Conservation (phyloP, 2,329 filamentous ascomycete genomes). For the Erysiphe neolycopersici region DNA sequence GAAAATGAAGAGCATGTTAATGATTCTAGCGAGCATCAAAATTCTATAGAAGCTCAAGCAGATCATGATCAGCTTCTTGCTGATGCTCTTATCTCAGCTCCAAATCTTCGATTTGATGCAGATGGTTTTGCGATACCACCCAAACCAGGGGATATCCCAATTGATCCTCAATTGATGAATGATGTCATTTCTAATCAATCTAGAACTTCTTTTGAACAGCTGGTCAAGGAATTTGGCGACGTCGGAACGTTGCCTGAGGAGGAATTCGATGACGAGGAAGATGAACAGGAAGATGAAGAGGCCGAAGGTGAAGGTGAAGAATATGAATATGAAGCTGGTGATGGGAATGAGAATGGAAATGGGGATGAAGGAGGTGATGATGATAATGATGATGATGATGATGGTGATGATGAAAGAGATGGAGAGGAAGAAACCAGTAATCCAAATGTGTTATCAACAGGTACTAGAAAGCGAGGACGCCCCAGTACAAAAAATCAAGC, state of each 20-base stretch:
- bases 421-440: constrained; percentile 1
- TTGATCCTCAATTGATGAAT: constrained; percentile 1
- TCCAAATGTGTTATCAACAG: not conserved
- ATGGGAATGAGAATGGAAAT: constrained; percentile 2
- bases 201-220: constrained; percentile 14
- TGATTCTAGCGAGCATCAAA: constrained; percentile 4
- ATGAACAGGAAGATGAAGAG: not conserved
- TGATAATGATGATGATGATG: not conserved
- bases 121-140: constrained; percentile 43
- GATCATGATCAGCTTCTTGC: not conserved
- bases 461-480: not conserved
- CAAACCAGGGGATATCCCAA: constrained; percentile 3
- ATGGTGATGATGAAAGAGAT: constrained; percentile 1
- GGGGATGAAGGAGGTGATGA: not conserved
- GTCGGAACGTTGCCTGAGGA: not conserved
- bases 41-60: not conserved
- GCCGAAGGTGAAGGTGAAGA: not conserved
- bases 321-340: constrained; percentile 11
- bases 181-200: constrained; percentile 5
- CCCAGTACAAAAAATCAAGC: constrained; percentile 11
- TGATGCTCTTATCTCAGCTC: not conserved
- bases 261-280: not conserved
- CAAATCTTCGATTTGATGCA: constrained; percentile 25
- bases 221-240: constrained; percentile 21
- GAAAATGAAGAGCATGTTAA: constrained; percentile 8